phyloP scores from a whole-genome alignment of 495 filamentous ascomycete genomes.

The Neurospora sp. region DNA sequence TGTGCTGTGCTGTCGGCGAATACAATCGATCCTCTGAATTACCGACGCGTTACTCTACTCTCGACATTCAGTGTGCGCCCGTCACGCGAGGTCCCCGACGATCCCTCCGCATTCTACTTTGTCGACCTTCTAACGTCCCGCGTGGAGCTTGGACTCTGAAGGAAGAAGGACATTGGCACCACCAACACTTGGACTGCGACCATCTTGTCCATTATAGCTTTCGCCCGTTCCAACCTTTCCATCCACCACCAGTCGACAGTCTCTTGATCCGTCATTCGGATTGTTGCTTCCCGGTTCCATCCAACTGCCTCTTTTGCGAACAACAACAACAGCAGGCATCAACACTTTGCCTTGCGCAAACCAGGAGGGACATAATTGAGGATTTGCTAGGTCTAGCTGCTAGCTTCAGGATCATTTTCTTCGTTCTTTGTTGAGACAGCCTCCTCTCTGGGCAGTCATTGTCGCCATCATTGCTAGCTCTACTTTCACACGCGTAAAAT shows the following conservation, averaged over 20 bases:
- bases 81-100: neutral
- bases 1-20: neutral
- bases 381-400: neutral
- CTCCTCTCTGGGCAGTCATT: neutral
- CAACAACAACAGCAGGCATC: neutral
- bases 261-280: neutral
- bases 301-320: neutral
- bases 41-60: neutral
- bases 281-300: neutral
- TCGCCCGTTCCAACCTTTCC: neutral
- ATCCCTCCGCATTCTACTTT: neutral
- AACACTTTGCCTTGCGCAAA: neutral
- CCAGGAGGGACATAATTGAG: neutral
- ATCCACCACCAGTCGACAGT: neutral
- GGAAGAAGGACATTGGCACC: neutral
- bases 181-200: neutral
- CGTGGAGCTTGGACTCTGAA: slow-evolving; percentile 10
- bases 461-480: neutral
- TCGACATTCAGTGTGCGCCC: neutral
- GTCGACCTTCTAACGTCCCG: neutral
- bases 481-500: slow-evolving; percentile 16
- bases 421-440: neutral
- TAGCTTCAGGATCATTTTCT: neutral
- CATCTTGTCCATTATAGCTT: neutral
- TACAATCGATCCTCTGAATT: neutral